phyloP scores from a whole-genome alignment of 371 early-diverging fungal genomes.

The Phascolomyces articulosus region DNA sequence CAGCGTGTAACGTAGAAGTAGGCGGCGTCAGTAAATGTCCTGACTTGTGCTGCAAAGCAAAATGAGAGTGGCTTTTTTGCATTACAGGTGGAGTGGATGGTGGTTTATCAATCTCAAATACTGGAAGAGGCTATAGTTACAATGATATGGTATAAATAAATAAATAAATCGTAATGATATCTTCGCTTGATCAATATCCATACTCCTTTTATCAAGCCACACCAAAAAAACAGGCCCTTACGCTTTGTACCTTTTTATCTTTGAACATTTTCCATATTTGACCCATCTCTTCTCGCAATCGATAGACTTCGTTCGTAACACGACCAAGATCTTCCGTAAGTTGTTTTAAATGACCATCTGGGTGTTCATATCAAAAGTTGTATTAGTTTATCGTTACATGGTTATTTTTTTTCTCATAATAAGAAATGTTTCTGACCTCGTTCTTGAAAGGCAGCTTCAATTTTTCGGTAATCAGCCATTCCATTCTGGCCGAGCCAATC shows the following conservation, averaged over 20 bases:
- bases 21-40: constrained; percentile 26
- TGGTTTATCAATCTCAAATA: constrained; percentile 24
- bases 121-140: constrained; percentile 16
- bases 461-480: constrained; percentile 56
- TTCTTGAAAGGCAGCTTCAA: constrained; percentile 62
- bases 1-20: constrained; percentile 3
- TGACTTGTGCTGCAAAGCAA: constrained; percentile 13
- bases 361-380: neutral
- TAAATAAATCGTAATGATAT: neutral
- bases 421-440: constrained; percentile 42
- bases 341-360: constrained; percentile 55
- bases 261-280: constrained; percentile 57
- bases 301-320: constrained; percentile 51
- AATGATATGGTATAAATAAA: neutral
- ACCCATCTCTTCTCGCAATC: constrained; percentile 57
- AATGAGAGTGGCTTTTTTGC: constrained; percentile 14
- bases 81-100: constrained; percentile 18
- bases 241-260: constrained; percentile 68
- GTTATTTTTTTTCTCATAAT: neutral
- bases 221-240: too few species aligned
- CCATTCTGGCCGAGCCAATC: constrained; percentile 56
- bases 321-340: constrained; percentile 58
- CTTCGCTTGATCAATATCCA: neutral
- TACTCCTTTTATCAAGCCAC: too few species aligned
- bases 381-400: neutral